Conservation (phyloP, 768 basidiomycete species). For the Leccinum truebloodii region DNA sequence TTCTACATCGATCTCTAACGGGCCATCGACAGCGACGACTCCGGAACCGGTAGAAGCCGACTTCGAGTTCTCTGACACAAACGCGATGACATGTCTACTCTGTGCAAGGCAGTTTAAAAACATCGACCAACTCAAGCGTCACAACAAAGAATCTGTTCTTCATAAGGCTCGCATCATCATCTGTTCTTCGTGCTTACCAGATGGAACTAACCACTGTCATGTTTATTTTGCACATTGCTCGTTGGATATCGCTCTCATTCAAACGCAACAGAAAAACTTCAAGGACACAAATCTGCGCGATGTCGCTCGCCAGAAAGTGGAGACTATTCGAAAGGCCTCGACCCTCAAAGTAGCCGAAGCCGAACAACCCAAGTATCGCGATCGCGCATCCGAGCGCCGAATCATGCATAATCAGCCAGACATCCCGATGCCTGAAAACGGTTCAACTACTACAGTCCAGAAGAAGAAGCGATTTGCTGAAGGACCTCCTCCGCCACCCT, state of each 20-base stretch:
- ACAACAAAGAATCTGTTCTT: slow-evolving; percentile 91
- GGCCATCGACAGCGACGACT: slow-evolving; percentile 33
- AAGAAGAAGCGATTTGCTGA: slow-evolving; percentile 50
- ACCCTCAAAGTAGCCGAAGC: slow-evolving; percentile 28
- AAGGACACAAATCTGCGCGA: slow-evolving; percentile 73
- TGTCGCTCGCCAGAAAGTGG: slow-evolving; percentile 67
- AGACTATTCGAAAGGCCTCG: slow-evolving; percentile 42
- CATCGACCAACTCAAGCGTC: slow-evolving; percentile 80
- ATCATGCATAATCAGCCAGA: slow-evolving; percentile 92
- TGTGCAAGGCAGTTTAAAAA: slow-evolving; percentile 94
- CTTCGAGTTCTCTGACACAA: slow-evolving; percentile 81
- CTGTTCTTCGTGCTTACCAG: slow-evolving; percentile 22
- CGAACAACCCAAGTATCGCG: slow-evolving; percentile 85
- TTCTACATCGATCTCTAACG: slow-evolving; percentile 15
- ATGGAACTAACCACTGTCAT: slow-evolving; percentile 33
- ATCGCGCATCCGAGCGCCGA: slow-evolving; percentile 91
- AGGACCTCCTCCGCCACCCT: slow-evolving; percentile 60
- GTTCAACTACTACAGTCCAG: slow-evolving; percentile 22
- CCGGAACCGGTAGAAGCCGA: slow-evolving; percentile 54
- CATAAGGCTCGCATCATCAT: slow-evolving; percentile 78
- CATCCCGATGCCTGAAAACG: slow-evolving; percentile 62
- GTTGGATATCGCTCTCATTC: slow-evolving; percentile 3
- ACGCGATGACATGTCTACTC: slow-evolving; percentile 78
- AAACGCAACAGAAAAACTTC: slow-evolving; percentile 73
- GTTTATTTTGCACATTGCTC: slow-evolving; percentile 16